Percentiles rank a stretch among this genome's conserved stretches.
phyloP scores from a whole-genome alignment of 345 rosid species.

The Brassica juncea region DNA sequence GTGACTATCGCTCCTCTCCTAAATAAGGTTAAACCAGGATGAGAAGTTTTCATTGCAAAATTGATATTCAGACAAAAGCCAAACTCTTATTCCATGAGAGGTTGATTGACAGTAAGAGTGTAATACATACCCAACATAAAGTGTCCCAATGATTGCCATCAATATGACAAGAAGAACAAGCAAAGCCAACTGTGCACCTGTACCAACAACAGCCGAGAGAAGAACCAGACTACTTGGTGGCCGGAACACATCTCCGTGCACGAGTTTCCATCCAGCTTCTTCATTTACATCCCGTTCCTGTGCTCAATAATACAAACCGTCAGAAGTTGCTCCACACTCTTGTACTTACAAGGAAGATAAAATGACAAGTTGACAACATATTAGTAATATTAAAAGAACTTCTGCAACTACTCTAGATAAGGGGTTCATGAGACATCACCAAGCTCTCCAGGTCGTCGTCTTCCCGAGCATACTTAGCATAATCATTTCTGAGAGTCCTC shows the following conservation, averaged over 20 bases:
- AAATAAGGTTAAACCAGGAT: conserved; percentile 9
- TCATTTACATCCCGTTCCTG: conserved; percentile 98
- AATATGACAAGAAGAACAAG: conserved; percentile 93
- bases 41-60: not conserved
- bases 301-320: conserved; percentile 11
- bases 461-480: conserved; percentile 94
- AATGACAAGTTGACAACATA: conserved; percentile 5
- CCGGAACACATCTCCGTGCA: conserved; percentile 97
- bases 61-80: not conserved
- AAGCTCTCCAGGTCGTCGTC: conserved; percentile 93
- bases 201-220: conserved; percentile 92
- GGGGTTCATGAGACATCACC: conserved; percentile 51
- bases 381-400: conserved; percentile 6
- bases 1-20: conserved; percentile 43
- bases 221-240: conserved; percentile 67
- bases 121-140: conserved; percentile 82
- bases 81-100: not conserved
- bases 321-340: conserved; percentile 14
- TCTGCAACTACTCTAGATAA: not conserved
- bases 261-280: conserved; percentile 99
- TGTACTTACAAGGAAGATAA: not conserved
- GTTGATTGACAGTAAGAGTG: not conserved
- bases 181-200: conserved; percentile 91
- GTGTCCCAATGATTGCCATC: conserved; percentile 86
- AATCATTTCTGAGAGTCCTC: conserved; percentile 94